phyloP scores from a whole-genome alignment of 306 rosid genomes.

The Purshia tridentata region DNA sequence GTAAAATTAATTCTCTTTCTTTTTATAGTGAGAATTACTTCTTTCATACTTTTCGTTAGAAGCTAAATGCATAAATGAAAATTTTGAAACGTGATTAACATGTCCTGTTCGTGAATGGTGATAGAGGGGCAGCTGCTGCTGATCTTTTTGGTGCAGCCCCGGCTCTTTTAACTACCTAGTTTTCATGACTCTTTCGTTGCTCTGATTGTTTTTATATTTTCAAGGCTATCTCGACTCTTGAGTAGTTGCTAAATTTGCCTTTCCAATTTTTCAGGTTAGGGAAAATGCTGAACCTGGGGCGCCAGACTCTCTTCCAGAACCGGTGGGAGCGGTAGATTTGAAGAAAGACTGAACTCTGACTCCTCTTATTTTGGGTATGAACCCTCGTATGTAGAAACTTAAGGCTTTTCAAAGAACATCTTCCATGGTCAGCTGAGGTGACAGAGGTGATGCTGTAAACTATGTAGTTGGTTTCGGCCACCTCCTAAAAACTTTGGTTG shows the following conservation, averaged over 20 bases:
- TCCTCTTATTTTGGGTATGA: not conserved
- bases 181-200: constrained; percentile 4
- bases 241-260: constrained; percentile 18
- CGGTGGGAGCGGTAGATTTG: constrained; percentile 32
- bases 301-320: constrained; percentile 31
- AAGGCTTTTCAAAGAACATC: not conserved
- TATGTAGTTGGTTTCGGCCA: not conserved
- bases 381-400: not conserved
- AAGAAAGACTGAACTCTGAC: constrained; percentile 55
- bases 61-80: not conserved
- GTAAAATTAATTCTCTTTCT: not conserved
- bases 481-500: not conserved
- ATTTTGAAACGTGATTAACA: not conserved
- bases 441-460: not conserved
- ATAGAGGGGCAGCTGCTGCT: not conserved
- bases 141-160: not conserved
- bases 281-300: constrained; percentile 39
- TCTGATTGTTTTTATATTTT: constrained; percentile 5
- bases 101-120: not conserved
- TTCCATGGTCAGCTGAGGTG: not conserved
- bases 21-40: not conserved
- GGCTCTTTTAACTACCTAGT: not conserved
- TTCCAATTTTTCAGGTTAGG: constrained; percentile 46
- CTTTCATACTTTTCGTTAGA: not conserved
- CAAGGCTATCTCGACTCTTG: constrained; percentile 24